Base-by-base conservation (phyloP, 2,329 filamentous ascomycete genomes). In the Mariannaea sp. region DNA sequence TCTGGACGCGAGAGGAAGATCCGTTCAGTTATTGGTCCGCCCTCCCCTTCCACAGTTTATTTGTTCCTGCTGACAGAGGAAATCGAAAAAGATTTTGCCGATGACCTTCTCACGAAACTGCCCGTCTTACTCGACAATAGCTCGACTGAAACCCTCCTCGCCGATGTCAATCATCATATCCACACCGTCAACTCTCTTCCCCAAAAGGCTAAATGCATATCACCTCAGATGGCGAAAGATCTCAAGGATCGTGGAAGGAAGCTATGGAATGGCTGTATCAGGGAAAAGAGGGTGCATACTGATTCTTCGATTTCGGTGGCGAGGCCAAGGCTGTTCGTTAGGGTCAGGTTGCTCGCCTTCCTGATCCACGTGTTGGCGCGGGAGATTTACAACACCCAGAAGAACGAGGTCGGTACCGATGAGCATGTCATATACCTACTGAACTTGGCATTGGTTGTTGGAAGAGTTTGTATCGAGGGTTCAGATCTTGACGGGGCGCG, bases 251-350 rank as follows among this genome's bases (percentile, higher is more conserved):
- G 75, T 6, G 88, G 83, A 3, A 83, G 80, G 0, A 73, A 75
- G 19, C 71, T 91, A 7, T 91, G 87, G 88, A 91, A 91, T 58
- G 66, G 80, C 5, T 84, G 84, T 33, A 84, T 84, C 1, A 78
- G 80, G 20, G 65, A 84, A 66, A 76, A 44, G 65, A 69, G 56
- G 49, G 68, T 57, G 32, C 59, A 13, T 38, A 57, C 40, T 10
- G 51, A 64, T 20, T 36, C 61, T 17, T 45, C 52, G 2, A 49
- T 61, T 4, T 59, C 66, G 0, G 53, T 61, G 53, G 60, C 63
- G 1, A 58, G 49, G 19, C 33, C 44, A 35, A 73, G 41, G 49
- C 60, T 78, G 22, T 59, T 80, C 2, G 58, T 74, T 6, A 66
- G 74, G 12, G 70, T 71, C 10, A 75, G 80, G 35, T 68, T 80